Base-by-base conservation (phyloP, 345 rosid species). In the Cochlearia excelsa region DNA sequence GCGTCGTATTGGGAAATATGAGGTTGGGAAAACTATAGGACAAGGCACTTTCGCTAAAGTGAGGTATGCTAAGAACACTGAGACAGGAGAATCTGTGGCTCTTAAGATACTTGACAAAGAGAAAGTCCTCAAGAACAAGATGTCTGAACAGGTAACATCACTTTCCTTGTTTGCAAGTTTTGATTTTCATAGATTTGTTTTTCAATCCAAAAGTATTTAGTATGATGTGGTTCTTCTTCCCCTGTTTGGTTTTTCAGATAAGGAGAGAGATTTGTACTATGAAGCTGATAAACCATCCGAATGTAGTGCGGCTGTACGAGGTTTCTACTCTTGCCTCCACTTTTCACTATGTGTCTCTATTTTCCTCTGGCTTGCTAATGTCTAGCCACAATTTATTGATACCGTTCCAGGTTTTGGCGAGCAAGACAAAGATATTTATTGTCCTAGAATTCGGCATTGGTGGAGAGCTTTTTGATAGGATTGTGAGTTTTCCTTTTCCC, bases 11-110 rank as follows among this genome's bases (percentile, higher is more conserved):
- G 99, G 99, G 69, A 90, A 74, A 72, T 93, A 93, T 59, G 97
- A 93, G 81, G 69, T 90, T 9, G 97, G 99, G 31, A 79, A 84
- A 75, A 93, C 95, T 29, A 75, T 93, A 7, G 99, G 99, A 4
- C 96, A 93, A 74, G 99, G 99, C 30, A 84, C 95, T 42, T 93
- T 89, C 37, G 99, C 99, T 2, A 93, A 93, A 84, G 99, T 93
- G 35, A 87, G 92, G 79, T 89, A 78, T 61, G 99, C 99, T 8
- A 70, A 78, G 77, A 67, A 89, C 58, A 37, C 59, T 2, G 87
- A 82, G 74, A 90, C 86, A 0, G 85, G 80, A 27, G 97, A 90
- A 40, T 65, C 82, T 9, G 97, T 93, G 2, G 99, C 99, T 30
- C 82, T 93, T 23, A 94, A 94, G 72, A 87, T 94, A 63, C 95